Conservation (phyloP, 371 early-diverging fungal species). For the Rhizomucor miehei region DNA sequence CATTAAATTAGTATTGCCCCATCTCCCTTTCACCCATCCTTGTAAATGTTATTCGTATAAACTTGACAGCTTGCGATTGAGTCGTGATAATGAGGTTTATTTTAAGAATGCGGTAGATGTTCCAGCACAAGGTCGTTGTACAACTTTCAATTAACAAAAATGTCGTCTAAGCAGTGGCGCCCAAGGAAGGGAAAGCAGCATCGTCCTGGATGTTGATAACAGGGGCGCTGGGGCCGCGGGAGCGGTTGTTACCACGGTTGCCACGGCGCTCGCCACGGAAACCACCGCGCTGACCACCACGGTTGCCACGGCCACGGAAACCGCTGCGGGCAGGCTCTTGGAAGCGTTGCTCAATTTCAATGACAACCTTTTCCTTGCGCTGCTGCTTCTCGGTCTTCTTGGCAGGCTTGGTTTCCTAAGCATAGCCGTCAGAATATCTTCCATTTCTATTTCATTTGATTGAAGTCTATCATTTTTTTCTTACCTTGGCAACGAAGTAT, state of each 20-base stretch:
- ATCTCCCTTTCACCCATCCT: no score
- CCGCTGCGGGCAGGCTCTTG: constrained; percentile 44
- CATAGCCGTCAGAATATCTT: no score
- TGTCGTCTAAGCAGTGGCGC: constrained; percentile 39
- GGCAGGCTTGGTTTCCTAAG: constrained; percentile 42
- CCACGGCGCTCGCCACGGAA: constrained; percentile 31
- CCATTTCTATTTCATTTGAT: no score
- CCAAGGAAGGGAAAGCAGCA: constrained; percentile 76
- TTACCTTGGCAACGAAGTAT: constrained; percentile 63
- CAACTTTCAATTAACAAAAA: constrained; percentile 6
- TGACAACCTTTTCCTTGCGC: constrained; percentile 57
- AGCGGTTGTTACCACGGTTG: constrained; percentile 31
- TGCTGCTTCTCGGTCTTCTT: constrained; percentile 40
- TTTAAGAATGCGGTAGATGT: constrained; percentile 13
- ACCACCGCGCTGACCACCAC: constrained; percentile 27
- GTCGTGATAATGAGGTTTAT: background rate
- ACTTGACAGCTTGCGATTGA: no score
- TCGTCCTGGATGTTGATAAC: constrained; percentile 71
- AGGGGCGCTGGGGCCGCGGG: constrained; percentile 38
- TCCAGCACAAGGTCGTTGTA: constrained; percentile 5
- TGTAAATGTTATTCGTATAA: no score
- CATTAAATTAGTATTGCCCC: no score
- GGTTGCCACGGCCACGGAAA: constrained; percentile 34
- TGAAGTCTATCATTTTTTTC: constrained; percentile 4
- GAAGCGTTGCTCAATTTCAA: constrained; percentile 52